Base-by-base conservation (phyloP, 106 monocot species). In the Platanthera guangdongensis region DNA sequence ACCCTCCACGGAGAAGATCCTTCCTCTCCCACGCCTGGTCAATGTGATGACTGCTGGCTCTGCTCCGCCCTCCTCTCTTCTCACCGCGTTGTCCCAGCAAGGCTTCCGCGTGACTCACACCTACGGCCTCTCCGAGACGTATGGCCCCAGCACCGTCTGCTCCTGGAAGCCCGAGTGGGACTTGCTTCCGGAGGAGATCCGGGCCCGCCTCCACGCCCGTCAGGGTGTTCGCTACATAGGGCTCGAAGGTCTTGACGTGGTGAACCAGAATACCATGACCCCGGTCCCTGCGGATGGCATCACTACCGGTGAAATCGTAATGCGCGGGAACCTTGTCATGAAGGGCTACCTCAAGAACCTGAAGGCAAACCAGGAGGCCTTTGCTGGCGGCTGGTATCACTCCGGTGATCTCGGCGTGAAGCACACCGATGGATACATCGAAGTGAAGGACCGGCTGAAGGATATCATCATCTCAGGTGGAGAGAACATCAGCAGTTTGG, bases 81-180 rank as follows among this genome's bases (percentile, higher is more conserved):
- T 92, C 2, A 57, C 88, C n/a, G 64, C 84, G 45, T 85, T 92
- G 82, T 86, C 88, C 2, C 63, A 74, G 16, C 84, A 86, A 7
- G 92, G 92, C 16, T 92, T 92, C 68, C 88, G 86, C 5, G 79
- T 92, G 69, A 82, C 88, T 9, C 92, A 92, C 86, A 92, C 92
- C 16, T 92, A 92, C 9, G 92, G 92, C 74, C 84, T 92, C 14
- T 84, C 92, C 6, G 92, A 92, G 55, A 92, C 92, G 7, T 92
- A 84, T 7, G 92, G 92, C 13, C 92, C 92, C 1, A 82, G 86
- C 16, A 85, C 84, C 22, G 76, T 92, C 2, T 88, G 92, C n/a
- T 57, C 82, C 5, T 89, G 83, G 86, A 92, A 92, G 73, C 86
- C 92, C 6, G 92, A 92, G 59, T 92, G 92, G 92, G 84, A 83